phyloP scores from a whole-genome alignment of 2,329 filamentous ascomycete species.

The Hypoxylon sp. region DNA sequence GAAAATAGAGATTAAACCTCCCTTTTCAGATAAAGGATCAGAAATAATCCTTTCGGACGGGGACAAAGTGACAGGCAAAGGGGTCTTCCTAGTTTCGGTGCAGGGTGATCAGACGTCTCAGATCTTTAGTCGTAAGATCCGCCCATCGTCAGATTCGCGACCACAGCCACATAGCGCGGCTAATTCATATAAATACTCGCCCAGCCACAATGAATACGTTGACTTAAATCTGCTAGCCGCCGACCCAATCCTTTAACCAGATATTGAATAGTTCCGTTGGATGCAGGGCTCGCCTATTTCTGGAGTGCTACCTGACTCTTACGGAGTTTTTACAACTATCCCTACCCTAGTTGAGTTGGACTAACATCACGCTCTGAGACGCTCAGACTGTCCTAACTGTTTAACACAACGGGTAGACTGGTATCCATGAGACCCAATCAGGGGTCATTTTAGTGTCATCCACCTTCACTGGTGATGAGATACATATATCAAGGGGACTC shows the following conservation, averaged over 20 bases:
- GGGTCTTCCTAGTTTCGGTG: conserved; percentile 29
- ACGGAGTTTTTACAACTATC: not conserved
- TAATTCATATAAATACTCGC: conserved; percentile 4
- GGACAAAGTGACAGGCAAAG: conserved; percentile 9
- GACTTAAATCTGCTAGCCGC: not conserved
- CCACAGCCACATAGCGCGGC: conserved; percentile 16
- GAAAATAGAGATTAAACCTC: conserved; percentile 26
- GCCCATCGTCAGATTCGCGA: conserved; percentile 25
- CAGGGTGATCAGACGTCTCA: conserved; percentile 40
- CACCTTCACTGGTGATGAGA: not conserved
- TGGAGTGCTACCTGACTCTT: not conserved
- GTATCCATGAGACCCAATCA: not conserved
- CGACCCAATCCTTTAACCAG: conserved; percentile 3
- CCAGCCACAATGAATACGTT: conserved; percentile 18
- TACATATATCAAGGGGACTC: not conserved
- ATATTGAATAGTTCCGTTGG: not conserved
- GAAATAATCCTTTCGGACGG: conserved; percentile 33
- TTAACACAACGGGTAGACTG: not conserved
- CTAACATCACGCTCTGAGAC: not conserved
- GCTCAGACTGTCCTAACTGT: not conserved
- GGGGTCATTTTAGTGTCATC: conserved; percentile 1
- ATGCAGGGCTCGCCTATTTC: not conserved
- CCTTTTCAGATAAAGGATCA: conserved; percentile 27
- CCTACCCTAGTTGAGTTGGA: not conserved
- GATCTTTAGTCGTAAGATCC: conserved; percentile 29